These are phyloP conservation scores for Botryotinia narcissicola DNA, from an alignment of 2,329 filamentous ascomycete species.

Conservation along the genomic window DNA sequence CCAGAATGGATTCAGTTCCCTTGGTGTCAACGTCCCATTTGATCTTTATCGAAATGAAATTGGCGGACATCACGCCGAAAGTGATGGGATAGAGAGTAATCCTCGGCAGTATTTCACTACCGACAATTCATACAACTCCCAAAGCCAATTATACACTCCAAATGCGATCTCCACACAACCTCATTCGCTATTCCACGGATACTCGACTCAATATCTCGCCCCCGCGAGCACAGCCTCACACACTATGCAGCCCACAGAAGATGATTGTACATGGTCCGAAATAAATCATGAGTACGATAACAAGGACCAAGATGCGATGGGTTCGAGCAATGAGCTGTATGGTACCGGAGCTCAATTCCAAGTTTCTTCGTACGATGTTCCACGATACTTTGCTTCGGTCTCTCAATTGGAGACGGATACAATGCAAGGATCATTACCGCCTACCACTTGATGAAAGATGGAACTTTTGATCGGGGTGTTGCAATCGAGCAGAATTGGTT, in stretches of 20 bases:
- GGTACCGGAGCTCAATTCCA: conserved; percentile 10
- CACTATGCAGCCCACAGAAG: not conserved
- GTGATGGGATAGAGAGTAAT: not conserved
- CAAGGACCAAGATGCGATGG: not conserved
- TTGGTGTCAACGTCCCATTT: conserved; percentile 9
- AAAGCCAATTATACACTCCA: not conserved
- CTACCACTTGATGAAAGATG: not conserved
- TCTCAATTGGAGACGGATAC: conserved; percentile 4
- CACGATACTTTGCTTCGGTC: not conserved
- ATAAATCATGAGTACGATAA: not conserved
- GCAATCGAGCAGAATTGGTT: not conserved
- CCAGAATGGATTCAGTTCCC: conserved; percentile 6
- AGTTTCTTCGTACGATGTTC: not conserved
- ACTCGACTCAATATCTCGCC: not conserved
- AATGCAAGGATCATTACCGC: not conserved
- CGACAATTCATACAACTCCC: not conserved
- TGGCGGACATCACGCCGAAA: not conserved
- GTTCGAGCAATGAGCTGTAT: not conserved
- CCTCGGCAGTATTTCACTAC: not conserved
- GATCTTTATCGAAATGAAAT: conserved; percentile 6
- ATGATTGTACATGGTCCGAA: not conserved
- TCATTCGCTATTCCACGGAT: not conserved
- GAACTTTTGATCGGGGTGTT: not conserved
- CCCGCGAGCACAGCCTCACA: not conserved
- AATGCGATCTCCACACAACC: not conserved